Conservation (phyloP, 352 stramenopile genomes). For the Thalassiosira mediterranea region DNA sequence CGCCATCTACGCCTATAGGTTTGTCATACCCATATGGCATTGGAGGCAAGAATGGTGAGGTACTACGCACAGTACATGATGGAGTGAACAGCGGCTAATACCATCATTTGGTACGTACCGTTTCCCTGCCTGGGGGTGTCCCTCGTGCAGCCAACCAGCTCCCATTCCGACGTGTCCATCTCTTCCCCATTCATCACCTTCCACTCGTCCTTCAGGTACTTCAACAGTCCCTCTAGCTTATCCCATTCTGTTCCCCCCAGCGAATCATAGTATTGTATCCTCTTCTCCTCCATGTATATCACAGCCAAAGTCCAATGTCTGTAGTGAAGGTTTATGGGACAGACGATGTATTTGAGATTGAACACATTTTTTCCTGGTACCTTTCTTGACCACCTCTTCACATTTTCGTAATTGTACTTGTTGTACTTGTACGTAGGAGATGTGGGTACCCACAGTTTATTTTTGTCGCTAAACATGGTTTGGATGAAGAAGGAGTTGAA, state of each 20-base stretch:
- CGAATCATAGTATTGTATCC: conserved; percentile 69
- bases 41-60: neutral
- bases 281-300: conserved; percentile 63
- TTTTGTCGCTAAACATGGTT: conserved; percentile 61
- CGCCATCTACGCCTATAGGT: conserved; percentile 77
- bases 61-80: neutral
- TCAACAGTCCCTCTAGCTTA: conserved; percentile 55
- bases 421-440: conserved; percentile 6
- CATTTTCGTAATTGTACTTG: conserved; percentile 63
- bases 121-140: conserved; percentile 66
- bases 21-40: neutral
- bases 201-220: conserved; percentile 67
- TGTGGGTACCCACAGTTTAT: too few species aligned
- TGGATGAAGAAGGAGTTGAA: conserved; percentile 70
- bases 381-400: conserved; percentile 62
- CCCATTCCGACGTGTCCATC: conserved; percentile 66
- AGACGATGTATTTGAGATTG: conserved; percentile 64
- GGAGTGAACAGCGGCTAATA: neutral
- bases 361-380: conserved; percentile 68
- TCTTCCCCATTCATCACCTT: conserved; percentile 49
- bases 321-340: conserved; percentile 63
- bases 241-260: conserved; percentile 33
- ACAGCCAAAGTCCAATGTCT: conserved; percentile 62
- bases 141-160: conserved; percentile 61
- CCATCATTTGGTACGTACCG: conserved; percentile 44